These are phyloP conservation scores for Daldinia grandis DNA, from an alignment of 495 filamentous ascomycete genomes.

Conservation along the genomic window DNA sequence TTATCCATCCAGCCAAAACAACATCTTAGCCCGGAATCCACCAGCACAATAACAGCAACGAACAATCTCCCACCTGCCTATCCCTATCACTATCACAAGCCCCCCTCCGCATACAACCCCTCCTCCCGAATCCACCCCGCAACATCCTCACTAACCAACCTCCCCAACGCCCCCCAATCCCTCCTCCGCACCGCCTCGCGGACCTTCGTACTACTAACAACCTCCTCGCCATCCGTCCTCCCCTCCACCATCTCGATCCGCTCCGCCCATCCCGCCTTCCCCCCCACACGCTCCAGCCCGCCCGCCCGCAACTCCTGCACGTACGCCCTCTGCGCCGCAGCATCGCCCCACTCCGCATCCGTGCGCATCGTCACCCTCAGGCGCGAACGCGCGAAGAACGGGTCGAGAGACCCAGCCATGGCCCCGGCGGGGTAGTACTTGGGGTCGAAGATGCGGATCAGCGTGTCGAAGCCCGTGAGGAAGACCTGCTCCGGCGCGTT, in stretches of 20 bases:
- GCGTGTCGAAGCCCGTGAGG: slow-evolving; percentile 86
- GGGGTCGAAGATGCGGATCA: slow-evolving; percentile 80
- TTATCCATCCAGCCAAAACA: background rate
- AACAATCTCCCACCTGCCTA: background rate
- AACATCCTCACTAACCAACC: slow-evolving; percentile 71
- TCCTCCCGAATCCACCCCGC: slow-evolving; percentile 64
- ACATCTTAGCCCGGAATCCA: background rate
- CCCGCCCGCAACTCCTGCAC: slow-evolving; percentile 62
- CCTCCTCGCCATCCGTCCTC: slow-evolving; percentile 51
- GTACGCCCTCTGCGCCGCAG: slow-evolving; percentile 67
- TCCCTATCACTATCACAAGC: slow-evolving; percentile 1
- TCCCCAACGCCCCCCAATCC: slow-evolving; percentile 64
- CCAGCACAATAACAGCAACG: background rate
- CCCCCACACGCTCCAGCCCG: slow-evolving; percentile 65
- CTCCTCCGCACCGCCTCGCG: slow-evolving; percentile 65
- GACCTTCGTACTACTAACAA: slow-evolving; percentile 82
- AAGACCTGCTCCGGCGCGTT: slow-evolving; percentile 68
- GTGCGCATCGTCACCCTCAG: slow-evolving; percentile 78
- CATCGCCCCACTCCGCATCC: slow-evolving; percentile 70
- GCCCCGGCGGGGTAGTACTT: slow-evolving; percentile 75
- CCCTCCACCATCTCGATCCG: slow-evolving; percentile 76
- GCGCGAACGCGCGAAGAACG: slow-evolving; percentile 74
- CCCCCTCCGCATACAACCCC: slow-evolving; percentile 56
- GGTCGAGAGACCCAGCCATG: slow-evolving; percentile 63
- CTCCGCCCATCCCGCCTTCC: slow-evolving; percentile 69